phyloP scores from a whole-genome alignment of 2,329 filamentous ascomycete species.

The Cryphonectria parasitica region DNA sequence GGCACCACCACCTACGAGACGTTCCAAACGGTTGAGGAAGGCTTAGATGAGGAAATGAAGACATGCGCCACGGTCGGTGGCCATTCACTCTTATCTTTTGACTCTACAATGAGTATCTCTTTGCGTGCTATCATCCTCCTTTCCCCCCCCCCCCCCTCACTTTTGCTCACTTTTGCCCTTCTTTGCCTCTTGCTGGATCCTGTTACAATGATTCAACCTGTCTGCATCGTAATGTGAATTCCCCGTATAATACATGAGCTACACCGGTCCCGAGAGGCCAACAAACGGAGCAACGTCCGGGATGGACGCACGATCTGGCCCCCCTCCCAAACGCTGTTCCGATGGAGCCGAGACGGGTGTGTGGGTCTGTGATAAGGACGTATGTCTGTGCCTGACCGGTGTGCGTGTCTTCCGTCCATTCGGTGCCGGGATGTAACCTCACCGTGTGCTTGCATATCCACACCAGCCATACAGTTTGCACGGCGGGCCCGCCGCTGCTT shows the following conservation, averaged over 20 bases:
- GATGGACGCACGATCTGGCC: neutral
- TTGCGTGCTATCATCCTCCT: neutral
- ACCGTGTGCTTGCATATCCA: neutral
- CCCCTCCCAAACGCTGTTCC: neutral
- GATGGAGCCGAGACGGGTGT: constrained; percentile 6
- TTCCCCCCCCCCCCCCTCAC: no score
- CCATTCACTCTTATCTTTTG: neutral
- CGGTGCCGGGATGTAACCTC: constrained; percentile 6
- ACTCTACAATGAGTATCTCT: neutral
- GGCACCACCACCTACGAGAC: constrained; percentile 1
- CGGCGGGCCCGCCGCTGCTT: neutral
- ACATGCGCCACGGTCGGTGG: neutral
- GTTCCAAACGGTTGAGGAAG: constrained; percentile 13
- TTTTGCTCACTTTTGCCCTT: neutral
- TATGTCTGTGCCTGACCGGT: constrained; percentile 1
- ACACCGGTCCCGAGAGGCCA: neutral
- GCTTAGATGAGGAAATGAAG: constrained; percentile 8
- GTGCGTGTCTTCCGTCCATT: neutral
- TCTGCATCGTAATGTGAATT: neutral
- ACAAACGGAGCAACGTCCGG: neutral
- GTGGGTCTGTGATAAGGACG: constrained; percentile 4
- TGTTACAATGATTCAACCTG: no score
- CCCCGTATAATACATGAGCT: neutral
- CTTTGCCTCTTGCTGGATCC: neutral
- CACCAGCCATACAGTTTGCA: neutral